Evolutionary conservation across 1,284 basidiomycete genomes (phyloP).

Genomic region (Volvariella surrecta): DNA sequence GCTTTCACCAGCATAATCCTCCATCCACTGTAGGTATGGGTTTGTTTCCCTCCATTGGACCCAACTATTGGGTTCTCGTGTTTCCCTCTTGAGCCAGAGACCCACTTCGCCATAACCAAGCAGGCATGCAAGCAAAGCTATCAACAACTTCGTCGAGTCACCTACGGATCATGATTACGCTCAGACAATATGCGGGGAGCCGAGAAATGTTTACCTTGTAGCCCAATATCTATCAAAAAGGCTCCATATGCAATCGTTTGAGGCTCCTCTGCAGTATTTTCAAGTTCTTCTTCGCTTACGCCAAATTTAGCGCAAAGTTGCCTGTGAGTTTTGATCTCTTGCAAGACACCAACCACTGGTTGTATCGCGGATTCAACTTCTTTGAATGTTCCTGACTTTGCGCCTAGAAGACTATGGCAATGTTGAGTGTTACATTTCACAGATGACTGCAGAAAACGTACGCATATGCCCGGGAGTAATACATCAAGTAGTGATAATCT

Average conservation of each 20-base stretch:
- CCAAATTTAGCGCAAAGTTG: slow-evolving; percentile 67
- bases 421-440: neutral
- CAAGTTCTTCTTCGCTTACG: slow-evolving; percentile 51
- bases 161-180: slow-evolving; percentile 28
- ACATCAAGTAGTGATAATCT: slow-evolving; percentile 71
- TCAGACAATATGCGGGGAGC: slow-evolving; percentile 2
- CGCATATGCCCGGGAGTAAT: slow-evolving; percentile 73
- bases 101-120: slow-evolving; percentile 96
- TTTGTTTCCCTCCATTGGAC: slow-evolving; percentile 55
- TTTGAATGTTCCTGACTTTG: slow-evolving; percentile 63
- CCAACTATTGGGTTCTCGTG: slow-evolving; percentile 38
- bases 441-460: slow-evolving; percentile 19
- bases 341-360: slow-evolving; percentile 58
- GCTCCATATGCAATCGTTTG: slow-evolving; percentile 80
- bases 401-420: slow-evolving; percentile 57
- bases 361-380: slow-evolving; percentile 60
- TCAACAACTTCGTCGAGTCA: slow-evolving; percentile 65
- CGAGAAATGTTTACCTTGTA: slow-evolving; percentile 39
- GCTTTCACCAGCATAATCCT: slow-evolving; percentile 66
- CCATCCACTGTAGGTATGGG: slow-evolving; percentile 75
- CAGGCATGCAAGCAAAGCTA: slow-evolving; percentile 82
- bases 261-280: slow-evolving; percentile 53
- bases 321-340: slow-evolving; percentile 71
- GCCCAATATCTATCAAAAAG: slow-evolving; percentile 75
- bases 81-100: slow-evolving; percentile 62